A percentile compares a stretch with the other conserved stretches of the same genome.
Conservation (phyloP, 768 basidiomycete species). For the Hydnomerulius pinastri region DNA sequence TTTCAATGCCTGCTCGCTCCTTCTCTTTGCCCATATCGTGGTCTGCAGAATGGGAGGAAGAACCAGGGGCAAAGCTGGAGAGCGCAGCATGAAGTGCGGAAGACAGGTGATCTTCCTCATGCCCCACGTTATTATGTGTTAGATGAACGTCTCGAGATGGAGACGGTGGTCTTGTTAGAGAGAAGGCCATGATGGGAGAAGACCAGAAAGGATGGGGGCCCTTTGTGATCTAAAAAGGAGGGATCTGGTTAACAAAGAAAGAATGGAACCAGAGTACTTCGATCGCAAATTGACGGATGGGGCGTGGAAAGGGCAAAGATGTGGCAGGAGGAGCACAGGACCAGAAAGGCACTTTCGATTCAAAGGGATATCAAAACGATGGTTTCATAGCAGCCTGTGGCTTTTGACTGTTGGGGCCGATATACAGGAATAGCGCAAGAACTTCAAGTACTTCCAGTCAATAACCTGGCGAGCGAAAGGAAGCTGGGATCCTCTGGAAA, state of each 20-base stretch:
- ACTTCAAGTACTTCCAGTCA: too few relatives aligned
- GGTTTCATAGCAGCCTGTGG: not conserved
- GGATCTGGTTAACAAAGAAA: slow-evolving; percentile 4
- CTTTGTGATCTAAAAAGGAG: slow-evolving; percentile 11
- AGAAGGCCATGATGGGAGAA: slow-evolving; percentile 34
- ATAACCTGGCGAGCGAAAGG: not conserved
- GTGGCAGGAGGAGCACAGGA: too few relatives aligned
- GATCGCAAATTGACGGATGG: not conserved
- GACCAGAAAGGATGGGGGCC: not conserved
- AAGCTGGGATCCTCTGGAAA: not conserved
- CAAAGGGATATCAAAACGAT: not conserved
- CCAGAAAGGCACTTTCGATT: too few relatives aligned
- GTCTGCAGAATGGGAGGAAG: slow-evolving; percentile 24
- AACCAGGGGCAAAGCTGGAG: slow-evolving; percentile 26
- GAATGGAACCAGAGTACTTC: not conserved
- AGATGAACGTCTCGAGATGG: slow-evolving; percentile 21
- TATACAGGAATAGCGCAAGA: not conserved
- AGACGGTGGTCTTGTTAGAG: slow-evolving; percentile 36
- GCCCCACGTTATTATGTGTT: slow-evolving; percentile 23
- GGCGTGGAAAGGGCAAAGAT: not conserved
- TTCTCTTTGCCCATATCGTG: slow-evolving; percentile 48
- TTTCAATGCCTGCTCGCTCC: slow-evolving; percentile 63
- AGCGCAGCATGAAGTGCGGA: slow-evolving; percentile 42
- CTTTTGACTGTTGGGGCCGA: not conserved
- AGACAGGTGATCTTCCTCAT: slow-evolving; percentile 36